Evolutionary conservation across 2,329 filamentous ascomycete genomes (phyloP).

Genomic region (Xylariaceae sp.): DNA sequence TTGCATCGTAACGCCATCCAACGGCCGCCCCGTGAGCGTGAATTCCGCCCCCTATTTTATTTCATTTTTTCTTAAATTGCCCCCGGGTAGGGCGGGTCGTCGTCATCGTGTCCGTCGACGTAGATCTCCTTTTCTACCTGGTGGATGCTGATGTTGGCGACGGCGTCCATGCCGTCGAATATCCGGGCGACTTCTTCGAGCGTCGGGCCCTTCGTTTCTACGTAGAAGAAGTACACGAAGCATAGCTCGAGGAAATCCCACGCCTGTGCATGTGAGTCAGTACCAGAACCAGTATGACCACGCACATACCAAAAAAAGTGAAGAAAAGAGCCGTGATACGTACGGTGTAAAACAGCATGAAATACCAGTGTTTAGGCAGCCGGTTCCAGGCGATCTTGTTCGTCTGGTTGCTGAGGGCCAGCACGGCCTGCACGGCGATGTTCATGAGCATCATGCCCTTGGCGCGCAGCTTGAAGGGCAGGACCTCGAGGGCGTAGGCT

Average conservation of each 20-base stretch:
- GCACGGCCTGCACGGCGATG: constrained; percentile 56
- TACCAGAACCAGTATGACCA: no score
- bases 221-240: constrained; percentile 63
- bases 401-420: constrained; percentile 59
- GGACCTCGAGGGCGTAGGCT: constrained; percentile 55
- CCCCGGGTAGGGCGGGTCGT: constrained; percentile 18
- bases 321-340: constrained; percentile 21
- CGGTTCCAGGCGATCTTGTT: constrained; percentile 61
- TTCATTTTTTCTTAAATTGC: constrained; percentile 9
- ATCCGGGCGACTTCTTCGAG: constrained; percentile 67
- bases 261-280: constrained; percentile 32
- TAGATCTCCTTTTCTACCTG: constrained; percentile 54
- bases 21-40: background rate
- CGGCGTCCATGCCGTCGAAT: constrained; percentile 62
- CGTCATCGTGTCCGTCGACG: constrained; percentile 29
- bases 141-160: constrained; percentile 51
- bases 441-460: constrained; percentile 63
- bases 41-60: background rate
- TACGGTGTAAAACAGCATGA: constrained; percentile 62
- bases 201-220: constrained; percentile 67
- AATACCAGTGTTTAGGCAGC: constrained; percentile 58
- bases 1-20: background rate
- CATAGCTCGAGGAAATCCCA: constrained; percentile 58
- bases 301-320: no score
- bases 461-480: constrained; percentile 55